A percentile compares a stretch with the other conserved stretches of the same genome.
Conservation (phyloP, 2,329 filamentous ascomycete species). For the Fusarium proliferatum region DNA sequence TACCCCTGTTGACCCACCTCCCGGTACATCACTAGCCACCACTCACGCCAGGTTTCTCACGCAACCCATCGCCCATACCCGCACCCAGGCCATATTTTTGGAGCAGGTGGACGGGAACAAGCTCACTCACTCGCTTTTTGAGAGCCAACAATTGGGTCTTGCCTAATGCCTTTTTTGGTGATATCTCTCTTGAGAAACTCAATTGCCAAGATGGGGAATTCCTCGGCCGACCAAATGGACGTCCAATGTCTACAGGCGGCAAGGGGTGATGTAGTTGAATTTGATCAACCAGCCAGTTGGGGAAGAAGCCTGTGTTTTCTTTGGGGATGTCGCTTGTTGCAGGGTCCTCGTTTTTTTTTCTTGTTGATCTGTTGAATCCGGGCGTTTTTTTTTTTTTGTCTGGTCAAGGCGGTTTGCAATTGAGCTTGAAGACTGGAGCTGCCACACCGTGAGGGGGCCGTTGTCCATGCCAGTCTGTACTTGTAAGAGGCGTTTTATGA, state of each 20-base stretch:
- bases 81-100: constrained; percentile 14
- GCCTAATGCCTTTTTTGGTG: not conserved
- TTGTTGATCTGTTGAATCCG: constrained; percentile 48
- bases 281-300: constrained; percentile 40
- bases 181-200: not conserved
- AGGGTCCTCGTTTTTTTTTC: constrained; percentile 43
- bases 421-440: constrained; percentile 38
- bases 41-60: constrained; percentile 29
- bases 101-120: not conserved
- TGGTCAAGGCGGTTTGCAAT: constrained; percentile 24
- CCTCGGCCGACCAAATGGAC: constrained; percentile 3
- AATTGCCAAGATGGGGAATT: constrained; percentile 16
- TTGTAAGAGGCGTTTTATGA: constrained; percentile 25
- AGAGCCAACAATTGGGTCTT: constrained; percentile 19
- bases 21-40: constrained; percentile 36
- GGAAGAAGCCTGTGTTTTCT: constrained; percentile 39
- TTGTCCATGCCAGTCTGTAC: constrained; percentile 16
- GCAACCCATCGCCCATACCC: not conserved
- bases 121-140: constrained; percentile 10
- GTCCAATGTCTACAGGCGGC: constrained; percentile 1
- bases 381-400: constrained; percentile 15
- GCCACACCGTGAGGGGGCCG: constrained; percentile 11
- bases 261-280: constrained; percentile 21
- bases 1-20: constrained; percentile 30
- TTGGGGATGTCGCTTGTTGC: constrained; percentile 43